Evolutionary conservation across 768 basidiomycete genomes (phyloP).

Genomic region (Hygrocybe punicea): DNA sequence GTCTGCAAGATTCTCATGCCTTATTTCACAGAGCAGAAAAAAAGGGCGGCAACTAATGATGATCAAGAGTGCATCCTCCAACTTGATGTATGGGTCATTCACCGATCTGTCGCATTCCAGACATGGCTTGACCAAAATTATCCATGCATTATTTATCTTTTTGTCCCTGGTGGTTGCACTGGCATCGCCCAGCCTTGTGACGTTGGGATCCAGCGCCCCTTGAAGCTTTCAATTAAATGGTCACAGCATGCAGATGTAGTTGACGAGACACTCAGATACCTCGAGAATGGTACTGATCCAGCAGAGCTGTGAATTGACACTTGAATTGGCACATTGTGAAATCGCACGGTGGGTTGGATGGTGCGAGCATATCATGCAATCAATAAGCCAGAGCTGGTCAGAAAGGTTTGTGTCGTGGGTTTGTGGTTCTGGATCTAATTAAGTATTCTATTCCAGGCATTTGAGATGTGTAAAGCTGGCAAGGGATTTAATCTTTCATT

Average conservation of each 20-base stretch:
- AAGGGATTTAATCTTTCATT: conserved; percentile 9
- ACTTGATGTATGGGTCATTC: conserved; percentile 37
- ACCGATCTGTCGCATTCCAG: conserved; percentile 35
- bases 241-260: conserved; percentile 37
- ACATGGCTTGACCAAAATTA: conserved; percentile 28
- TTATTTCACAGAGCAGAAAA: conserved; percentile 15
- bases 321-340: conserved; percentile 16
- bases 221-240: conserved; percentile 22
- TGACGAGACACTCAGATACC: conserved; percentile 21
- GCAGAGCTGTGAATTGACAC: conserved; percentile 20
- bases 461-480: conserved; percentile 6
- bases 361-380: conserved; percentile 29
- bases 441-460: conserved; percentile 3
- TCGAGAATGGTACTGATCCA: conserved; percentile 16
- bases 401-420: conserved; percentile 23
- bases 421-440: conserved; percentile 4
- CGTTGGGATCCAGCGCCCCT: conserved; percentile 36
- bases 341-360: conserved; percentile 31
- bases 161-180: conserved; percentile 35
- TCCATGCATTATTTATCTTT: conserved; percentile 27
- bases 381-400: conserved; percentile 26
- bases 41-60: conserved; percentile 6
- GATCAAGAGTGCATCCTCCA: conserved; percentile 27
- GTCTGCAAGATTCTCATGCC: conserved; percentile 22
- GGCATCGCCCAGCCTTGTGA: conserved; percentile 33